A percentile compares a stretch with the other conserved stretches of the same genome.
Conservation (phyloP, 2,329 filamentous ascomycete species). For the Fusarium sacchari region DNA sequence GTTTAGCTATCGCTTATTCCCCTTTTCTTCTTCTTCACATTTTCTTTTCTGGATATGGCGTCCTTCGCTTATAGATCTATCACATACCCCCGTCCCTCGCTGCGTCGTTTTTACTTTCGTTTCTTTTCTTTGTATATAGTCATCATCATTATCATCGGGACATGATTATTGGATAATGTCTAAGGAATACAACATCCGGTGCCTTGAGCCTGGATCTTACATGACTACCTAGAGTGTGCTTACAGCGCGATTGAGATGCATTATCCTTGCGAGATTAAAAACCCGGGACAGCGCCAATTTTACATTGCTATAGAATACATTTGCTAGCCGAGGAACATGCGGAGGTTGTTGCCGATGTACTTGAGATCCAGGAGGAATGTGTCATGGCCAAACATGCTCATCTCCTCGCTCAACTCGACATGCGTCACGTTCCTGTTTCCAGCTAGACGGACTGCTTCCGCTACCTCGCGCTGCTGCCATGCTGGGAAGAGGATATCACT, state of each 20-base stretch:
- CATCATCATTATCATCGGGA: conserved; percentile 28
- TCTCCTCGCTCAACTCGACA: conserved; percentile 91
- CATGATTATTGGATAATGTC: conserved; percentile 39
- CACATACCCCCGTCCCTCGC: conserved; percentile 33
- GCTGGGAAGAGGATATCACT: conserved; percentile 97
- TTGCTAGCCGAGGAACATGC: conserved; percentile 75
- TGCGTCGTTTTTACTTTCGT: neutral
- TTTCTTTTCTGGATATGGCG: conserved; percentile 16
- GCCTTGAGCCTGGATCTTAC: conserved; percentile 14
- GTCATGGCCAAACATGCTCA: conserved; percentile 95
- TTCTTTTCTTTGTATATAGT: conserved; percentile 21
- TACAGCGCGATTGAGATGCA: neutral
- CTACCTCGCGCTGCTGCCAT: conserved; percentile 97
- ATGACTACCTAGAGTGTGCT: conserved; percentile 4
- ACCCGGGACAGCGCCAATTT: neutral
- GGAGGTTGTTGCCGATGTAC: conserved; percentile 87
- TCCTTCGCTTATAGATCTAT: conserved; percentile 31
- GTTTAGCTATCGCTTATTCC: conserved; percentile 6
- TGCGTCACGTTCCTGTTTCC: conserved; percentile 88
- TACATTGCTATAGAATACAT: neutral
- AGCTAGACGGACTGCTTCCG: conserved; percentile 78
- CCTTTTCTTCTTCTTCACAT: neutral
- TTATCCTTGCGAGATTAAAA: neutral
- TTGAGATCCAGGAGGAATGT: conserved; percentile 94
- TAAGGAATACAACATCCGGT: conserved; percentile 28